phyloP scores from a whole-genome alignment of 768 basidiomycete genomes.

The Trametes gibbosa region DNA sequence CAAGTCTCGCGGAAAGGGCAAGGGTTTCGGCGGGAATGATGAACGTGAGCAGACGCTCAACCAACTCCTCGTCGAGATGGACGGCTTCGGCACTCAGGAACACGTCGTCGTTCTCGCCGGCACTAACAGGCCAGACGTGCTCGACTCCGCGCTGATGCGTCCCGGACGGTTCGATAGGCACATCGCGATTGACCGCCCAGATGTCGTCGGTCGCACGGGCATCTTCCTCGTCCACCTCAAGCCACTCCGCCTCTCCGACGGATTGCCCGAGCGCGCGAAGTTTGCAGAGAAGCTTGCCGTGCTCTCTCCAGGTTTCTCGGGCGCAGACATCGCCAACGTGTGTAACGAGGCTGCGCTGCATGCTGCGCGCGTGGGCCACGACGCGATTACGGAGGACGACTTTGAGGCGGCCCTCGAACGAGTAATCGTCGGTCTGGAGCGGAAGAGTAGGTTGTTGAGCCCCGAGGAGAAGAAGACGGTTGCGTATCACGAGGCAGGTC shows the following conservation, averaged over 20 bases:
- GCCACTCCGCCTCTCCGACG: conserved; percentile 68
- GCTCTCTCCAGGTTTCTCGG: conserved; percentile 96
- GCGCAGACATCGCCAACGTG: conserved; percentile 98
- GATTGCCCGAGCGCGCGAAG: conserved; percentile 46
- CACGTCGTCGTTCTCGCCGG: conserved; percentile 96
- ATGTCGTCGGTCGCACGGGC: conserved; percentile 89
- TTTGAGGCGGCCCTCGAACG: conserved; percentile 98
- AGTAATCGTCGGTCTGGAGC: conserved; percentile 94
- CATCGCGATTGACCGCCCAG: conserved; percentile 92
- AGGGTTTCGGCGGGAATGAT: conserved; percentile 89
- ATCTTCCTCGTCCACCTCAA: conserved; percentile 92
- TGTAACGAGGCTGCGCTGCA: conserved; percentile 97
- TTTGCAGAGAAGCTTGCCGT: conserved; percentile 94
- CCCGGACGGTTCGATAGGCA: conserved; percentile 98
- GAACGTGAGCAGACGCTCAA: conserved; percentile 97
- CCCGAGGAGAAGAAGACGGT: conserved; percentile 98
- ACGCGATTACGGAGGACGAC: conserved; percentile 76
- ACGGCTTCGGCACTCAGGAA: conserved; percentile 96
- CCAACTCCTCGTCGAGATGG: conserved; percentile 98
- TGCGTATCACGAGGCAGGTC: conserved; percentile 98
- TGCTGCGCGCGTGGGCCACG: conserved; percentile 82
- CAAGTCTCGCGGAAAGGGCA: conserved; percentile 78
- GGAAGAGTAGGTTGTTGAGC: conserved; percentile 91
- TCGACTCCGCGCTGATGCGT: conserved; percentile 93
- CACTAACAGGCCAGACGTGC: conserved; percentile 95